phyloP scores from a whole-genome alignment of 202 grass and related monocot species.

The Schoenoplectus tabernaemontani region DNA sequence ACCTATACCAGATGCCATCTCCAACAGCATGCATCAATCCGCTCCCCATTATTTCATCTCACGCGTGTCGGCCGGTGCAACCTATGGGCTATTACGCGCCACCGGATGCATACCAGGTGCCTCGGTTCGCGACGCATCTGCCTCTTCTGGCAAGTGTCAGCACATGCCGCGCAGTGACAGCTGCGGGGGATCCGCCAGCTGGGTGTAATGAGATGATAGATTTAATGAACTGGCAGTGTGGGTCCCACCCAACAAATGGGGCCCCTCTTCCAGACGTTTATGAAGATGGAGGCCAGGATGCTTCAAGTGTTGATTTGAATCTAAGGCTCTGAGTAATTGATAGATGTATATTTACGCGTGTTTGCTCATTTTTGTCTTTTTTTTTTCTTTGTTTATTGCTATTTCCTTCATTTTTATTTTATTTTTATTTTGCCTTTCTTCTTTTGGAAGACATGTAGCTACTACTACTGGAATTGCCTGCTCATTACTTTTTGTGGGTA shows the following conservation, averaged over 20 bases:
- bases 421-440: not conserved
- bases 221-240: conserved; percentile 31
- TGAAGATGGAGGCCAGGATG: not conserved
- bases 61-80: conserved; percentile 19
- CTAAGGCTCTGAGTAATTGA: conserved; percentile 20
- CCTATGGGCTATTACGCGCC: conserved; percentile 34
- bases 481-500: not conserved
- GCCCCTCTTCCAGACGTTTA: not conserved
- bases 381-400: not conserved
- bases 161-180: conserved; percentile 13
- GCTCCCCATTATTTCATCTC: conserved; percentile 7
- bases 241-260: conserved; percentile 10
- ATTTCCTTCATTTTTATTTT: conserved; percentile 12
- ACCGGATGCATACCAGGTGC: not conserved
- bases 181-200: conserved; percentile 7
- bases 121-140: conserved; percentile 17
- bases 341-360: not conserved
- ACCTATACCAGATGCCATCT: conserved; percentile 35
- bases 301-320: conserved; percentile 21
- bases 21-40: not conserved
- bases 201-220: conserved; percentile 23
- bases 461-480: not conserved
- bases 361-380: conserved; percentile 1
- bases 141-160: conserved; percentile 7
- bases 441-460: conserved; percentile 5